phyloP scores from a whole-genome alignment of 2,329 filamentous ascomycete genomes.

The Talaromyces sp. region DNA sequence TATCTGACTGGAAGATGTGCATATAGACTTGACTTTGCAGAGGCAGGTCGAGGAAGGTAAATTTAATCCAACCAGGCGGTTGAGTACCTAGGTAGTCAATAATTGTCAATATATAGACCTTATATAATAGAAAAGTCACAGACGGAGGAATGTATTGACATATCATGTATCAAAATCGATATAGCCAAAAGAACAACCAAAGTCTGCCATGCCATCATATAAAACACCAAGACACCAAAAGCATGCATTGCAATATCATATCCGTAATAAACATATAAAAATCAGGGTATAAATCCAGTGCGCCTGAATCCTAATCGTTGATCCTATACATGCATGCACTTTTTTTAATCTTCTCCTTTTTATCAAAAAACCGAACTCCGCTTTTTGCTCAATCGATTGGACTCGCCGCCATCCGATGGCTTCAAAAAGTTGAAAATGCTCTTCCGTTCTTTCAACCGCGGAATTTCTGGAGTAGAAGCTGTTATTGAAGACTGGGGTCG shows the following conservation, averaged over 20 bases:
- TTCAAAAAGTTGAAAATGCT: conserved; percentile 43
- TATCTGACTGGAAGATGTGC: too few species aligned
- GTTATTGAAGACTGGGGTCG: conserved; percentile 14
- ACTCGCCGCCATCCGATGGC: conserved; percentile 27
- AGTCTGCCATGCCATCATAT: too few species aligned
- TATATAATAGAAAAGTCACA: too few species aligned
- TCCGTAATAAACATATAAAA: background rate
- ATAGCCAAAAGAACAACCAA: too few species aligned
- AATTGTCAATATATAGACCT: too few species aligned
- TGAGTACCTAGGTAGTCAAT: too few species aligned
- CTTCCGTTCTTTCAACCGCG: conserved; percentile 35
- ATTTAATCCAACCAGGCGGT: too few species aligned
- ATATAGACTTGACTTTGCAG: too few species aligned
- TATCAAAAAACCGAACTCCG: conserved; percentile 44
- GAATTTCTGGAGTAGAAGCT: conserved; percentile 15
- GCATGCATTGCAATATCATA: background rate
- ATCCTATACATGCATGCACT: background rate
- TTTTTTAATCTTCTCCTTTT: background rate
- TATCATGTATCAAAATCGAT: too few species aligned
- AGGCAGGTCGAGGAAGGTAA: too few species aligned
- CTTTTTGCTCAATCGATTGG: conserved; percentile 39
- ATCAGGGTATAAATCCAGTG: conserved; percentile 1
- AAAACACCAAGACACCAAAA: background rate
- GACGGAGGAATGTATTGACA: too few species aligned
- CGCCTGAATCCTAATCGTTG: background rate